Evolutionary conservation across 139 green algal genomes (phyloP), one percentile per base, ranked within the genome.

Genomic region (Chlorella sp.): DNA sequence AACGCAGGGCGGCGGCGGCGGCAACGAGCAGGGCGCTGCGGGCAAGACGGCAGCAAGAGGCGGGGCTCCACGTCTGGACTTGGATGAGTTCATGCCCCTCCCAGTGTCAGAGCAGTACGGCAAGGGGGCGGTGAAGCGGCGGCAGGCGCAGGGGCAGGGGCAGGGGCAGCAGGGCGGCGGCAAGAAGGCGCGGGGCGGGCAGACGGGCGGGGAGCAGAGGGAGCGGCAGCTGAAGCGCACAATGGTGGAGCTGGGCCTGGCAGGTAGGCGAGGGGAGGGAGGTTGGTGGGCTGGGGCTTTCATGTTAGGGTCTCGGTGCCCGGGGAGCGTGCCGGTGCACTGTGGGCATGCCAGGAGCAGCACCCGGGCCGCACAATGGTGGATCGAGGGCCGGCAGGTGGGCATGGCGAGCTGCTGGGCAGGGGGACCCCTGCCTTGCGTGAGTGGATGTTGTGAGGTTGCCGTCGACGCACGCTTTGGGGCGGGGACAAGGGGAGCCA

Each of bases 1-100:
- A 30, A 37, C 89, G 61, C 11, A 66, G 26, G 77, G 22, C 66
- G 76, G 71, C 61, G 21, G 66, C 36, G 34, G 57, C 1, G 75
- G 60, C 75, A 68, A 89, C 22, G 68, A 61, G 26, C 30, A 91
- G 69, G 19, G 86, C 18, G 39, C 69, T 53, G 83, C 53, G 85
- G 76, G 24, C 30, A 87, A 12, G 9, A 60, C 36, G 85, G 11
- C 11, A 32, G 16, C 42, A 48, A 57, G 84, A 1, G 73, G 48
- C 71, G 22, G n/a, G n/a, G 48, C 73, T n/a, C n/a, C 86, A 37
- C n/a, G 37, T 4, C 71, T 89, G 39, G 91, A 87, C 26, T 61
- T 89, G 39, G 91, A 87, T n/a, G 92, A 95, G 42, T 95, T 91
- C 60, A 40, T 95, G 89, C 92, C 92, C 24, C 85, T 95, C 61